Conservation (phyloP, 345 rosid species). For the Salix udensis region DNA sequence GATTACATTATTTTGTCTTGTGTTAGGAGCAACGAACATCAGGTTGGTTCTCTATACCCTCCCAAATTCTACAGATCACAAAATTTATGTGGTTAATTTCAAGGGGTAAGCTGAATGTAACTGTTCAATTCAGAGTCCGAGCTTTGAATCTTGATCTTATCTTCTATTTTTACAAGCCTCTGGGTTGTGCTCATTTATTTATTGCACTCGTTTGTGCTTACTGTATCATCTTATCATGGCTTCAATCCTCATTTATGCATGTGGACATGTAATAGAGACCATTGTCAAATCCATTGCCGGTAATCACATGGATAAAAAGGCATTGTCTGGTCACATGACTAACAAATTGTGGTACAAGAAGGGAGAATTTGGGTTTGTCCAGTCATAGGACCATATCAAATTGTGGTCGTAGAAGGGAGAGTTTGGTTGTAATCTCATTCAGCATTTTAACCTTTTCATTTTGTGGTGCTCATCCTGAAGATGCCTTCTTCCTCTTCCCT, state of each 20-base stretch:
- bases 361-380: not conserved
- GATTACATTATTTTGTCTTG: slow-evolving; percentile 98
- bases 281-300: not conserved
- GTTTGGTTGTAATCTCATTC: not conserved
- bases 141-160: not conserved
- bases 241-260: not conserved
- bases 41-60: slow-evolving; percentile 46
- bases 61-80: not conserved
- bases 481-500: not conserved
- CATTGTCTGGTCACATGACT: not conserved
- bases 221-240: not conserved
- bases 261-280: not conserved
- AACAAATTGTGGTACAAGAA: not conserved
- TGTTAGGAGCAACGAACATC: slow-evolving; percentile 98
- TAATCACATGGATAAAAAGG: not conserved
- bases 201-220: not conserved
- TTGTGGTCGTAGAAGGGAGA: not conserved
- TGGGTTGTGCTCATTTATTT: not conserved
- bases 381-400: not conserved
- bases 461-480: not conserved
- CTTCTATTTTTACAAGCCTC: not conserved
- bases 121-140: not conserved
- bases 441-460: not conserved
- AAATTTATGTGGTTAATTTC: not conserved
- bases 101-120: not conserved